These are phyloP conservation scores for Pugionium cornutum DNA, from an alignment of 345 rosid species.

Conservation along the genomic window DNA sequence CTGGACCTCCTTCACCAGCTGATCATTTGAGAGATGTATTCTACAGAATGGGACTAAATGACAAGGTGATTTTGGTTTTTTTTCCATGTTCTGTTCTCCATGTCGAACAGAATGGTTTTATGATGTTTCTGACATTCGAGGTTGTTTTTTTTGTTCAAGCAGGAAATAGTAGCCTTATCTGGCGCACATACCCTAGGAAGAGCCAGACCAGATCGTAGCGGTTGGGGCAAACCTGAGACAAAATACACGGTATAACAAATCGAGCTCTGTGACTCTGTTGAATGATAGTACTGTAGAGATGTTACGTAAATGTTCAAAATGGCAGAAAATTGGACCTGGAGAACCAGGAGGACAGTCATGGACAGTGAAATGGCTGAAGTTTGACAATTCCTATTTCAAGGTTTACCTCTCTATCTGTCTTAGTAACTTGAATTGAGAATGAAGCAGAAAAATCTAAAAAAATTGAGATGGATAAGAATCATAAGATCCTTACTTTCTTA, in stretches of 20 bases:
- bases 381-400: constrained; percentile 95
- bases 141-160: neutral
- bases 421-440: too few species aligned
- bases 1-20: constrained; percentile 89
- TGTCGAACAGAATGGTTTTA: too few species aligned
- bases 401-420: constrained; percentile 17
- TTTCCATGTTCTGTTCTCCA: too few species aligned
- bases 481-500: too few species aligned
- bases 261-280: too few species aligned
- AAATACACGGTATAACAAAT: constrained; percentile 72
- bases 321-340: constrained; percentile 90
- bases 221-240: constrained; percentile 95
- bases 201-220: constrained; percentile 95
- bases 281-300: too few species aligned
- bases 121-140: too few species aligned
- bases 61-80: constrained; percentile 54
- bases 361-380: constrained; percentile 93
- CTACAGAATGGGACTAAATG: constrained; percentile 92
- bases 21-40: constrained; percentile 79
- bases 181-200: constrained; percentile 98
- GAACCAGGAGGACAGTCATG: constrained; percentile 98
- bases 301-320: neutral
- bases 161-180: constrained; percentile 95
- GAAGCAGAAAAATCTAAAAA: too few species aligned
- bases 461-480: too few species aligned